These are phyloP conservation scores for Yamadazyma friedrichii DNA, from an alignment of 1,139 yeast species.

Conservation along the genomic window DNA sequence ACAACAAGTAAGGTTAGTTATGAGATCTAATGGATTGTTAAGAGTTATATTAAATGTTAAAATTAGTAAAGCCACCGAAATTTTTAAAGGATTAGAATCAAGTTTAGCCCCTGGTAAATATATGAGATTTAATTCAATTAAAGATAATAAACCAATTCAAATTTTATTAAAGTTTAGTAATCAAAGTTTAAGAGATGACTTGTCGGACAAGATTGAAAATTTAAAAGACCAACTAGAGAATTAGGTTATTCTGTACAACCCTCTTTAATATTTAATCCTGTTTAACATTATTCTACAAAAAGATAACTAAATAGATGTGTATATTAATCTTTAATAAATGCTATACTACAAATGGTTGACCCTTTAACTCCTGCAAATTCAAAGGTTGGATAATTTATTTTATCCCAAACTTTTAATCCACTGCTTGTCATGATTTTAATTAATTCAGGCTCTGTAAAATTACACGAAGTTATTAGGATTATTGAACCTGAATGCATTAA, in stretches of 20 bases:
- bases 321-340: slow-evolving; percentile 45
- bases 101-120: slow-evolving; percentile 79
- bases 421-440: slow-evolving; percentile 49
- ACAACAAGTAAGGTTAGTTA: slow-evolving; percentile 56
- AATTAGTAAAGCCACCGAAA: slow-evolving; percentile 53
- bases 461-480: slow-evolving; percentile 87
- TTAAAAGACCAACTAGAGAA: slow-evolving; percentile 18
- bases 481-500: slow-evolving; percentile 58
- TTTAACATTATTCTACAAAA: not conserved
- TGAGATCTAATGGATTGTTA: slow-evolving; percentile 88
- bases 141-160: slow-evolving; percentile 69
- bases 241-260: slow-evolving; percentile 2
- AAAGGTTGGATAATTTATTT: slow-evolving; percentile 73
- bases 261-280: too few species aligned
- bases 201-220: slow-evolving; percentile 52
- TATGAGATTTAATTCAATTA: slow-evolving; percentile 57
- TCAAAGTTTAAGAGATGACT: slow-evolving; percentile 56
- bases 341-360: slow-evolving; percentile 82
- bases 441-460: slow-evolving; percentile 82
- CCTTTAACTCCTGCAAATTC: slow-evolving; percentile 90
- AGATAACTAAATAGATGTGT: slow-evolving; percentile 4
- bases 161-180: slow-evolving; percentile 75
- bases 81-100: slow-evolving; percentile 80
- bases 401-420: slow-evolving; percentile 54
- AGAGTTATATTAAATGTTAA: slow-evolving; percentile 81